phyloP scores from a whole-genome alignment of 2,329 filamentous ascomycete species.

The Penicillium sp. region DNA sequence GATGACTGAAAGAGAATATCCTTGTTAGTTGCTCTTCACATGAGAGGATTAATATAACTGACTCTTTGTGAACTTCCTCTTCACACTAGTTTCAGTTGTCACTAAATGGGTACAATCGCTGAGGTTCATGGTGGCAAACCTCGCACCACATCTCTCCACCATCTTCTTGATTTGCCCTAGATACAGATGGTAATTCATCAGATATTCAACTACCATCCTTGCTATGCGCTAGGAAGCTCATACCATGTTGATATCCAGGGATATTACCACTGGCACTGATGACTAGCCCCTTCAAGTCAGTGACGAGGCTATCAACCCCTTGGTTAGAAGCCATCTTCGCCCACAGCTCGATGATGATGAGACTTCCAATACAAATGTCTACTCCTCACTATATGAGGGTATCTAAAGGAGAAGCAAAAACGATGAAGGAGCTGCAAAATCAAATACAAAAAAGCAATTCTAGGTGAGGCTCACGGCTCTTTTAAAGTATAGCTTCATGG shows the following conservation, averaged over 20 bases:
- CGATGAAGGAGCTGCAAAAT: neutral
- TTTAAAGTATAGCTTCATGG: neutral
- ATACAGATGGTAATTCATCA: neutral
- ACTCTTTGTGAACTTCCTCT: constrained; percentile 27
- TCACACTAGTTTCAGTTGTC: constrained; percentile 25
- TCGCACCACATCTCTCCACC: constrained; percentile 32
- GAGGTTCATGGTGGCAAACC: constrained; percentile 24
- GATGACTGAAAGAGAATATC: constrained; percentile 28
- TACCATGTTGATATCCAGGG: constrained; percentile 48
- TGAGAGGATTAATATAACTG: neutral
- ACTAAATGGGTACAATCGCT: constrained; percentile 35
- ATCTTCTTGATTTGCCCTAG: constrained; percentile 28
- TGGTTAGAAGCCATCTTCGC: neutral
- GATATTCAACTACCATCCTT: neutral
- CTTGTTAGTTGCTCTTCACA: neutral
- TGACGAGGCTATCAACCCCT: neutral
- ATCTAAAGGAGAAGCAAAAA: neutral
- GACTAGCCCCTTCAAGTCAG: constrained; percentile 17
- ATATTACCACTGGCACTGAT: constrained; percentile 61
- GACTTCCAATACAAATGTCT: neutral
- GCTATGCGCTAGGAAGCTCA: neutral
- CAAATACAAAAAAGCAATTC: neutral
- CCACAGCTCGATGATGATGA: neutral
- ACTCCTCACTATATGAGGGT: neutral
- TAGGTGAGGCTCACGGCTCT: neutral